Percentiles rank a stretch among this genome's conserved stretches.
Evolutionary conservation across 371 early-diverging fungal genomes (phyloP).

Genomic region (Mucor irregularis): DNA sequence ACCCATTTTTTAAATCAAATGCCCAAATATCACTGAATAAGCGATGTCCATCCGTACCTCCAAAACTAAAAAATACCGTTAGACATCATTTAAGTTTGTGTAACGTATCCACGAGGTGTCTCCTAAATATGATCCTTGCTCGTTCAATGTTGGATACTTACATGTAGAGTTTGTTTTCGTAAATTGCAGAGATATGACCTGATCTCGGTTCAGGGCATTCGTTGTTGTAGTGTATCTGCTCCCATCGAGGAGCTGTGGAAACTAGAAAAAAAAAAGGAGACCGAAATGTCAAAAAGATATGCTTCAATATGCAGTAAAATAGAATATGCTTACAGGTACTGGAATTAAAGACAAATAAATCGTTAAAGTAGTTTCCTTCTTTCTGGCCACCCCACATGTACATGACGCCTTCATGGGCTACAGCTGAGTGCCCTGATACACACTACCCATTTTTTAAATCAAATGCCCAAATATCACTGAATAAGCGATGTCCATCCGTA

Average conservation of each 20-base stretch:
- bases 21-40: constrained; percentile 80
- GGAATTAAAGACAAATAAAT: constrained; percentile 69
- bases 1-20: constrained; percentile 56
- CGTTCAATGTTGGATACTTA: constrained; percentile 33
- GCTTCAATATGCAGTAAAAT: background rate
- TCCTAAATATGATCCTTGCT: constrained; percentile 11
- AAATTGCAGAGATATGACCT: constrained; percentile 60
- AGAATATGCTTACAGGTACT: constrained; percentile 48
- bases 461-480: constrained; percentile 78
- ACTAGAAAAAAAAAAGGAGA: background rate
- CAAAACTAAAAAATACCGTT: constrained; percentile 52
- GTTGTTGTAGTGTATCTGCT: constrained; percentile 44
- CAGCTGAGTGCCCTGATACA: constrained; percentile 69
- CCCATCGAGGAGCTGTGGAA: constrained; percentile 55
- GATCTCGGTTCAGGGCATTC: constrained; percentile 60
- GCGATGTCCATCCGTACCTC: constrained; percentile 70
- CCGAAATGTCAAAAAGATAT: background rate
- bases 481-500: constrained; percentile 62
- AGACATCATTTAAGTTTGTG: constrained; percentile 19
- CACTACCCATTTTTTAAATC: constrained; percentile 52
- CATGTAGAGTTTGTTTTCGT: constrained; percentile 63
- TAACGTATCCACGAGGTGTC: constrained; percentile 20
- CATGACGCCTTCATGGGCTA: constrained; percentile 63
- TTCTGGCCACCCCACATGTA: constrained; percentile 75
- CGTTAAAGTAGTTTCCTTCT: constrained; percentile 69